Conservation (phyloP, 176 grass and related monocot genomes). For the Chloris gayana region DNA sequence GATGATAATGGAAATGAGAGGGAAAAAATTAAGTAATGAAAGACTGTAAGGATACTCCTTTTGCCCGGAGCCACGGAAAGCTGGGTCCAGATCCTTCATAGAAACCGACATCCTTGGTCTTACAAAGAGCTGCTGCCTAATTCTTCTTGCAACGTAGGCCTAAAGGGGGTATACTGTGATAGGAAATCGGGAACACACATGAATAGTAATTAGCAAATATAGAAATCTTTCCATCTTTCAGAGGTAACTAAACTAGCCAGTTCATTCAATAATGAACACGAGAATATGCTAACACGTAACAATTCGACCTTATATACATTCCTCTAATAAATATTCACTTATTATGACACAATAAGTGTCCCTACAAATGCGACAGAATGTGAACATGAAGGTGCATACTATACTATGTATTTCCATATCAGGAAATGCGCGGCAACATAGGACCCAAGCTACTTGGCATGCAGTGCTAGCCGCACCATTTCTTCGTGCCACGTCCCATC, state of each 20-base stretch:
- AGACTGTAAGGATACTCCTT: constrained; percentile 75
- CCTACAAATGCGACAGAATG: background rate
- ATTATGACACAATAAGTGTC: constrained; percentile 2
- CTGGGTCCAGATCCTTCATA: constrained; percentile 78
- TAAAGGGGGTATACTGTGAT: constrained; percentile 50
- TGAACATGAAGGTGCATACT: background rate
- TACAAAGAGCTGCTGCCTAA: constrained; percentile 33
- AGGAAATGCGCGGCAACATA: background rate
- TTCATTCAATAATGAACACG: constrained; percentile 12
- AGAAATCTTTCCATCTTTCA: background rate
- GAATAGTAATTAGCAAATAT: constrained; percentile 24
- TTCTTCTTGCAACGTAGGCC: constrained; percentile 43
- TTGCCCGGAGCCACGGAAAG: constrained; percentile 76
- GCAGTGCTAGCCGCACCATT: background rate
- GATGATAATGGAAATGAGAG: constrained; percentile 29
- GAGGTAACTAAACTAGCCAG: constrained; percentile 14
- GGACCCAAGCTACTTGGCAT: background rate
- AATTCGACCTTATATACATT: background rate
- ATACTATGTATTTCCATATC: constrained; percentile 23
- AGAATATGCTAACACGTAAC: background rate
- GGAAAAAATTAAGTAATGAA: constrained; percentile 9
- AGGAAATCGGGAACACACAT: background rate
- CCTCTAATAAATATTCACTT: constrained; percentile 10
- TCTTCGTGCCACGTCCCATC: background rate
- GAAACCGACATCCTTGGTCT: constrained; percentile 74